Base-by-base conservation (phyloP, 768 basidiomycete genomes). In the Naematelia aurantialba region DNA sequence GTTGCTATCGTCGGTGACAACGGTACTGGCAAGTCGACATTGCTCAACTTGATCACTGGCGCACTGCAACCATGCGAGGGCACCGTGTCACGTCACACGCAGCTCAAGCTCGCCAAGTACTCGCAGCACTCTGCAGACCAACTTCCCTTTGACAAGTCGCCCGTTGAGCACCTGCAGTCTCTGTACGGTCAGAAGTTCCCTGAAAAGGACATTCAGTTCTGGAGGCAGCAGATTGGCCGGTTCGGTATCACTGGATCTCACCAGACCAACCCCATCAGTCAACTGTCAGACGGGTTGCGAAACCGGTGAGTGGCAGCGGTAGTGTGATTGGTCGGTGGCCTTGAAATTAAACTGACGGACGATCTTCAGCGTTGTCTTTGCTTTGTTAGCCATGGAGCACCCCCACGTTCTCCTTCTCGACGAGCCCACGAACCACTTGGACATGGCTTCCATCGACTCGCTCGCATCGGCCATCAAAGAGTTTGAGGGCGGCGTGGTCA, bases 121-220 rank as follows among this genome's bases (percentile, higher is more conserved):
- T 91, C 89, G 4, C 96, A 99, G 80, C 96, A 99, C 81, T 90
- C 88, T 55, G 93, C 96, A 26, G 96, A 99, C 79, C 96, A 99
- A 78, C 85, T 99, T 10, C 96, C 96, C 24, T 99, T 96, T 78
- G 87, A 93, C 62, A 83, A 83, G 74, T 81, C 85, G 24, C 93
- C 96, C 2, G 82, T 98, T 69, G 96, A 98, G 78, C 91, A 98
- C 80, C 89, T 99, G 81, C 90, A 92, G 79, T 71, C 70, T 14
- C 78, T 88, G 51, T 99, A 92, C 79, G 62, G 78, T 34, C 78
- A 84, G 61, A 93, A 91, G 78, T 94, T 84, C 80, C 94, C 96
- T 0, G 92, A 97, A 69, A 96, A 93, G 81, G 96, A 98, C 73
- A 65, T 84, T 22, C 87, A 93, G 84, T 90, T 88, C 66, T 98